Evolutionary conservation across 495 filamentous ascomycete species (phyloP), one percentile per base, ranked within the genome.

Genomic region (Tuber magnatum): DNA sequence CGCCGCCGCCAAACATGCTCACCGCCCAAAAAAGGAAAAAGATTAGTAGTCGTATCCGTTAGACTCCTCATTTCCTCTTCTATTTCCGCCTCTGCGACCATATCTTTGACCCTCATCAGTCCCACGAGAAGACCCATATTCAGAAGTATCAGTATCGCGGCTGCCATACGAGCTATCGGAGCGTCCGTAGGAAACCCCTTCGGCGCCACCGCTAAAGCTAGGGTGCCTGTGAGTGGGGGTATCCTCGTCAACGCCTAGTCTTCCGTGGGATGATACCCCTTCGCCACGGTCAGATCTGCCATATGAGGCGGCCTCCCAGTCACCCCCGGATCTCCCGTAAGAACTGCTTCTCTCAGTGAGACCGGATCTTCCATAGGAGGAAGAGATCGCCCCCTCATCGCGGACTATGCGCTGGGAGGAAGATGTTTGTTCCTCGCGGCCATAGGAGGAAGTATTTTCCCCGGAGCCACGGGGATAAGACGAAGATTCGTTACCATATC

Each of bases 381-480:
- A 46, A 39, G 71, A n/a, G 8, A 8, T 56, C 6, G 18, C 24
- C 24, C 9, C 48, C 24, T 56, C 48, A n/a, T 9, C 48, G n/a
- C 48, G 8, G 48, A 22, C 24, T 0, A 22, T 7, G 48, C 24
- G 48, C 24, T 22, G 22, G 48, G n/a, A 56, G 24, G 48, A n/a
- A n/a, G 22, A 20, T n/a, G 24, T 8, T n/a, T 56, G 48, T n/a
- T 56, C 48, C 32, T 75, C 72, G 10, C 75, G 75, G n/a, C 72
- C 77, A 24, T 78, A 77, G 42, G 61, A 56, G 3, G 74, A 73
- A 5, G 56, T 71, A n/a, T 40, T 75, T 41, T 48, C 41, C 0
- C 75, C 32, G 22, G 44, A 75, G 12, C 32, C 8, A 20, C 24
- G 48, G 18, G 48, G 24, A 56, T 56, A n/a, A 56, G 48, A 56